Evolutionary conservation across 106 monocot genomes (phyloP), one percentile per base, ranked within the genome.

Genomic region (Dendrobium officinale): DNA sequence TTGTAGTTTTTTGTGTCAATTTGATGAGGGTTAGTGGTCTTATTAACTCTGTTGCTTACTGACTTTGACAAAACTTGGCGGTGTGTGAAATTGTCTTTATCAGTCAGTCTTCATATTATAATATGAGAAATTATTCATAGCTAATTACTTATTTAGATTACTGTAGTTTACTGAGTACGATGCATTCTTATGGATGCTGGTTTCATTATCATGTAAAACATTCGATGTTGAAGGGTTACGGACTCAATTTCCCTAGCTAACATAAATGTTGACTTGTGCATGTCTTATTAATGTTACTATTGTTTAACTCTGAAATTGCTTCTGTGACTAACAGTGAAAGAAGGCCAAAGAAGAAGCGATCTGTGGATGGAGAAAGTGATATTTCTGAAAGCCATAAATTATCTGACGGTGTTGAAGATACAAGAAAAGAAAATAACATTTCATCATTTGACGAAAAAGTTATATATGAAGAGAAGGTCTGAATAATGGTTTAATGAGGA

Each of bases 391-490:
- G 85, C 74, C 83, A 68, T 55, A 87, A 84, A 80, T 67, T 73
- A 54, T 78, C 85, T 73, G 81, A 83, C 22, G 77, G 54, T 72
- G 56, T 75, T 76, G 85, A 87, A 70, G 83, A 85, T 79, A 58
- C 10, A 31, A 79, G 47, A 72, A 87, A 83, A 56, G 84, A 78
- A 24, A 83, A 85, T 18, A 85, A 79, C 13, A 18, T 79, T 47
- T 81, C 85, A 67, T 77, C 78, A 72, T 76, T 75, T 85, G 84
- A 89, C 55, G 78, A 87, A 29, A 91, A 82, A 49, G 77, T 79
- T 55, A 82, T 37, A 51, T 66, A 86, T 73, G 84, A 88, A 81
- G 82, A 86, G 59, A 77, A 88, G 86, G 91, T 91, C 67, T 79
- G 59, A 59, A 27, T 33, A 24, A 54, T 24, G 48, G 26, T 11